Percentiles rank a stretch among this genome's conserved stretches.
phyloP scores from a whole-genome alignment of 2,329 filamentous ascomycete species.

The Calcarisporium arbuscula region DNA sequence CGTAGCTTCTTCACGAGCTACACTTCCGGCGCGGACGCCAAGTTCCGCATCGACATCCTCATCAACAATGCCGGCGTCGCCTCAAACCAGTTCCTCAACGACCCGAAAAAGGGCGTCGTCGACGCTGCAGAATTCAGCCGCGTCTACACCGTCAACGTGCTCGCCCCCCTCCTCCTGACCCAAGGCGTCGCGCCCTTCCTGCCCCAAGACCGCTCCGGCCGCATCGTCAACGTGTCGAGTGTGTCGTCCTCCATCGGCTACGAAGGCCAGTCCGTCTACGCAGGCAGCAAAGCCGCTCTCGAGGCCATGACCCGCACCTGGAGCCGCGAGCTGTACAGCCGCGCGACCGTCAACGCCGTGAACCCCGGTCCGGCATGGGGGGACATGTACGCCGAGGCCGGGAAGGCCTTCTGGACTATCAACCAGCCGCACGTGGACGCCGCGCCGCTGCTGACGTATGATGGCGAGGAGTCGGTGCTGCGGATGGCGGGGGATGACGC shows the following conservation, averaged over 20 bases:
- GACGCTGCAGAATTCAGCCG: slow-evolving; percentile 59
- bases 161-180: slow-evolving; percentile 71
- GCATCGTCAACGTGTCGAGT: slow-evolving; percentile 51
- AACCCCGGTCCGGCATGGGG: slow-evolving; percentile 52
- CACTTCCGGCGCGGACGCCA: slow-evolving; percentile 6
- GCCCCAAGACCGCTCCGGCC: slow-evolving; percentile 56
- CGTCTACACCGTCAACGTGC: slow-evolving; percentile 75
- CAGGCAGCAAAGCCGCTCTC: slow-evolving; percentile 50
- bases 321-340: slow-evolving; percentile 48
- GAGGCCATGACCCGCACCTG: slow-evolving; percentile 55
- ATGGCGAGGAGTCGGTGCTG: slow-evolving; percentile 24
- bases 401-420: slow-evolving; percentile 27
- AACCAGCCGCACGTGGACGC: slow-evolving; percentile 32
- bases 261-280: slow-evolving; percentile 50
- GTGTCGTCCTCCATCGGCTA: slow-evolving; percentile 49
- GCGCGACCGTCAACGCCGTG: slow-evolving; percentile 49
- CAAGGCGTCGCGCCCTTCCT: slow-evolving; percentile 67
- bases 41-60: slow-evolving; percentile 62
- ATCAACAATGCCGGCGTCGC: slow-evolving; percentile 79
- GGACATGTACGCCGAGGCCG: slow-evolving; percentile 40
- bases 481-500: slow-evolving; percentile 23
- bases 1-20: slow-evolving; percentile 18
- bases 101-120: slow-evolving; percentile 44
- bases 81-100: slow-evolving; percentile 57
- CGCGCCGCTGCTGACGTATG: slow-evolving; percentile 27